Evolutionary conservation across 2,329 filamentous ascomycete genomes (phyloP).

Genomic region (Sordariomycetes sp.): DNA sequence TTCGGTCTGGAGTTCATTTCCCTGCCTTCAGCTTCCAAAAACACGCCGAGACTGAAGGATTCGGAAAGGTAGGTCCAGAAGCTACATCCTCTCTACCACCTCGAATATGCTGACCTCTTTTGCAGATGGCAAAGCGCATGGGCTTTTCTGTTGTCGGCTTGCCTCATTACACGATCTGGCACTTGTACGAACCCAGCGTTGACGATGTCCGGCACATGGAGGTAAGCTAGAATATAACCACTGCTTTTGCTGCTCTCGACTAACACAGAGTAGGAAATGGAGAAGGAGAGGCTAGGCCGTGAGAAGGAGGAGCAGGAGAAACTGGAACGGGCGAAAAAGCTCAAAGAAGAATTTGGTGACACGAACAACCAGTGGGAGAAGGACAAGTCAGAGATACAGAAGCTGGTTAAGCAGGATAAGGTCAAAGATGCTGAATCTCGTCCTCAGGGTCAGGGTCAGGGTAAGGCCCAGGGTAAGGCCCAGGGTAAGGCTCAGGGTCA

Average conservation of each 20-base stretch:
- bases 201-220: constrained; percentile 98
- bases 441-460: neutral
- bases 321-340: constrained; percentile 62
- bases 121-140: constrained; percentile 94
- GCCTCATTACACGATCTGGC: constrained; percentile 98
- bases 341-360: constrained; percentile 72
- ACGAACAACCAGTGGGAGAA: constrained; percentile 76
- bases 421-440: neutral
- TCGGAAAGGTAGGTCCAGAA: constrained; percentile 68
- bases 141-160: constrained; percentile 88
- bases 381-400: constrained; percentile 71
- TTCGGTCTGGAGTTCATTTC: constrained; percentile 91
- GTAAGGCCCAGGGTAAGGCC: too few species aligned
- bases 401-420: constrained; percentile 31
- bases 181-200: constrained; percentile 97
- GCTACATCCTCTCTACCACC: neutral
- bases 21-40: constrained; percentile 98
- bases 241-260: neutral
- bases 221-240: constrained; percentile 27
- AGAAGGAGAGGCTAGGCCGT: constrained; percentile 67
- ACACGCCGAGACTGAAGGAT: constrained; percentile 95
- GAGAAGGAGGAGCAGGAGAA: constrained; percentile 63
- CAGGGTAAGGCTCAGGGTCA: too few species aligned
- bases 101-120: neutral
- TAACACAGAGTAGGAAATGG: constrained; percentile 62